Evolutionary conservation across 208 protist species (phyloP), one percentile per base, ranked within the genome.

Genomic region (Naegleria gruberi): DNA sequence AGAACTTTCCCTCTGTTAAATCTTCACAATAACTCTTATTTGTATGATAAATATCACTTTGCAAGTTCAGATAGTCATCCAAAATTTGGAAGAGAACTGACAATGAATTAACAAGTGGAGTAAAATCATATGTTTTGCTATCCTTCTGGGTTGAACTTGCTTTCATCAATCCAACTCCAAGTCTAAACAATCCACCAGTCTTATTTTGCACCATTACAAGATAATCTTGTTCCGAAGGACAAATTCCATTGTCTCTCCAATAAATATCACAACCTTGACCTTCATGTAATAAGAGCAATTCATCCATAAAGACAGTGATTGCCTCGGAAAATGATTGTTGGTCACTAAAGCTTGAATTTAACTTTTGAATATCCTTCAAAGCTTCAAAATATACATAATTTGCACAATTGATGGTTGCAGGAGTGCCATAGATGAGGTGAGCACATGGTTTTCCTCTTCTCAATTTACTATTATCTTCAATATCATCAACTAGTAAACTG

Each of bases 371-470:
- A 15, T 82, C 82, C 19, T 94, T 85, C 23, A 97, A 84, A 4
- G 94, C 92, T 45, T 93, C 88, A 73, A 97, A 97, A 90, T 96
- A 97, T 5, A 96, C 93, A 87, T 94, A 96, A 91, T 97, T 97
- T 45, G 96, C 95, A 51, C 91, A 91, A 82, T 97, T 97, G n/a
- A 97, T 94, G 10, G 94, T 94, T 15, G 90, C 81, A 40, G 96
- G 89, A 1, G 96, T 77, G 41, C 96, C 96, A 90, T 94, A 97
- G 2, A 97, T 92, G 26, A 86, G 37, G 81, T 93, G 92, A 57
- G 90, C 51, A 90, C 84, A 82, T 46, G 95, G 95, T 42, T 93
- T 87, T 65, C 96, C 95, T 74, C 96, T 92, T 86, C 96, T 90
- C 30, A 97, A 92, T 51, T 90, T 92, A 1, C 93, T 95, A 57